phyloP scores from a whole-genome alignment of 306 rosid genomes.

The Trifolium fragiferum region DNA sequence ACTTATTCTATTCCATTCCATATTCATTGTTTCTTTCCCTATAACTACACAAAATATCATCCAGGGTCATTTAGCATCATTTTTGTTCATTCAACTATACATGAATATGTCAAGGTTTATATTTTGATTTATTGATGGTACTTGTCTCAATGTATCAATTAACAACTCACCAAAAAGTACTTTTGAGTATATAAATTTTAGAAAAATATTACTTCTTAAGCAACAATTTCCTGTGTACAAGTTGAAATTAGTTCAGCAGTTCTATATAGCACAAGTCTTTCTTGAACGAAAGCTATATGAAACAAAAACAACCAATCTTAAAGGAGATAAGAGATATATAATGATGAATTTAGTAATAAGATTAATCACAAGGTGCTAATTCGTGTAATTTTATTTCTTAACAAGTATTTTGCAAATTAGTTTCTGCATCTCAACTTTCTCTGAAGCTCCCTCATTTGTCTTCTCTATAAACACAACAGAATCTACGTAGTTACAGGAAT shows the following conservation, averaged over 20 bases:
- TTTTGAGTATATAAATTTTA: neutral
- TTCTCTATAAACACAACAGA: neutral
- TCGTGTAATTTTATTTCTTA: neutral
- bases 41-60: neutral
- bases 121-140: neutral
- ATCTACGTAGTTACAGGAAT: neutral
- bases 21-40: neutral
- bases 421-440: conserved; percentile 5
- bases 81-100: neutral
- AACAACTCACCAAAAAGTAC: neutral
- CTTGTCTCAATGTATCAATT: neutral
- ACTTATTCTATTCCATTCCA: neutral
- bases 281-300: neutral
- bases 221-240: neutral
- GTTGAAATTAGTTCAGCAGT: conserved; percentile 10
- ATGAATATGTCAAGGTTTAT: neutral
- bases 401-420: neutral
- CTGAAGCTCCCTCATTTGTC: neutral
- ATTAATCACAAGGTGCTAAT: neutral
- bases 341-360: neutral
- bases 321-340: conserved; percentile 2
- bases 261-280: neutral
- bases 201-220: neutral
- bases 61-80: neutral
- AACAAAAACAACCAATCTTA: neutral